A percentile compares a stretch with the other conserved stretches of the same genome.
These are phyloP conservation scores for Trichoderma brevicompactum DNA, from an alignment of 2,329 filamentous ascomycete genomes.

Conservation along the genomic window DNA sequence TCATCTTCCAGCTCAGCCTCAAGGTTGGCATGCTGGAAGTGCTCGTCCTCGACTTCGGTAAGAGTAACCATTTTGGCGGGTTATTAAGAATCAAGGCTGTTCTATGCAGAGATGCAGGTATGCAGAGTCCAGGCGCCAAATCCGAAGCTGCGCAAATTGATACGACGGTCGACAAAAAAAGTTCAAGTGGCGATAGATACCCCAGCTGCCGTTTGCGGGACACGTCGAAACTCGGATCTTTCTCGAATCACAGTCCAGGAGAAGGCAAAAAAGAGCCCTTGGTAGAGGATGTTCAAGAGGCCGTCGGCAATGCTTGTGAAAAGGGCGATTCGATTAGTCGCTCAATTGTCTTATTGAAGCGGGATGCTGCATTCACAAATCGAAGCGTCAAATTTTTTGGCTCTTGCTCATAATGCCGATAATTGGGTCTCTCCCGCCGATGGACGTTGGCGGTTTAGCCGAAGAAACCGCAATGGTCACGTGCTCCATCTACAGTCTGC, in stretches of 20 bases:
- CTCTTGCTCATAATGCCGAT: slow-evolving; percentile 19
- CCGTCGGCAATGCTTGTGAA: slow-evolving; percentile 1
- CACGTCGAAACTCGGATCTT: neutral
- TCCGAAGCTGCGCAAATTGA: neutral
- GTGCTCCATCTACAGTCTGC: slow-evolving; percentile 16
- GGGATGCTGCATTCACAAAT: slow-evolving; percentile 8
- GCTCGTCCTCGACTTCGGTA: slow-evolving; percentile 95
- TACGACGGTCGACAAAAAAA: neutral
- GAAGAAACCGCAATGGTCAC: slow-evolving; percentile 30
- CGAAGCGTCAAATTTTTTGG: slow-evolving; percentile 30
- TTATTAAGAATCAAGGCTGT: slow-evolving; percentile 23
- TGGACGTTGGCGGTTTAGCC: slow-evolving; percentile 27
- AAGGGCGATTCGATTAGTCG: slow-evolving; percentile 10
- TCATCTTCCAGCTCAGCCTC: slow-evolving; percentile 80
- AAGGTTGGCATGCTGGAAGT: slow-evolving; percentile 75
- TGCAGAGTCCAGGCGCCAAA: neutral
- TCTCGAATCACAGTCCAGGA: neutral
- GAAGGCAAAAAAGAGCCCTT: neutral
- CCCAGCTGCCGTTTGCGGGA: slow-evolving; percentile 11
- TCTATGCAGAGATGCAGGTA: neutral
- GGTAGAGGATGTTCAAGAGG: neutral
- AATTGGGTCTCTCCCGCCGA: slow-evolving; percentile 6
- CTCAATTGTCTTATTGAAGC: slow-evolving; percentile 14
- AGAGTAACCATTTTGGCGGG: slow-evolving; percentile 83
- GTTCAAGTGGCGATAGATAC: slow-evolving; percentile 19